Percentiles rank a stretch among this genome's conserved stretches.
Conservation (phyloP, 2,329 filamentous ascomycete species). For the Leptographium flavum region DNA sequence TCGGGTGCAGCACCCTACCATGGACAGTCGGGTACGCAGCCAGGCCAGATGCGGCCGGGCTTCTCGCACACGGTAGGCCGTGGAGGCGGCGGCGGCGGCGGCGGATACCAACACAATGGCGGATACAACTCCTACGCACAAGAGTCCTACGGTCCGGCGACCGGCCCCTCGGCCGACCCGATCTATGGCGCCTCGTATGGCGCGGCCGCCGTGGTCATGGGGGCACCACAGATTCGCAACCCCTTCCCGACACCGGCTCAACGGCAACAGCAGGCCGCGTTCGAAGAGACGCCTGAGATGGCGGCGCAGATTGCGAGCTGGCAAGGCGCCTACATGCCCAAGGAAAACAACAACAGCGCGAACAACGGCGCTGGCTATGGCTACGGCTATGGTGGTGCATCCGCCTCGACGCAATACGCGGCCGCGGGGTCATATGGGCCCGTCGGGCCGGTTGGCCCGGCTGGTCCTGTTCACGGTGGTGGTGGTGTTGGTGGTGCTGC, state of each 20-base stretch:
- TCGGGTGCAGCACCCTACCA: too few species aligned
- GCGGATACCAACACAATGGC: conserved; percentile 1
- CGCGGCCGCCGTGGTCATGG: conserved; percentile 23
- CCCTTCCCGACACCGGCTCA: conserved; percentile 57
- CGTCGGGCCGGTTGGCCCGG: conserved; percentile 11
- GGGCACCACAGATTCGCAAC: conserved; percentile 60
- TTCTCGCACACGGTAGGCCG: conserved; percentile 15
- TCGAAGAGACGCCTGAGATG: conserved; percentile 56
- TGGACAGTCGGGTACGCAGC: too few species aligned
- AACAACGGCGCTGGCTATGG: too few species aligned
- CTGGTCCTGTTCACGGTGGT: too few species aligned
- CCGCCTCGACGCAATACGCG: not conserved
- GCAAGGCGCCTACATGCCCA: conserved; percentile 74
- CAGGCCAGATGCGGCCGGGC: conserved; percentile 14
- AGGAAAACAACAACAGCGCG: conserved; percentile 30
- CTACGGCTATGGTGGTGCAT: not conserved
- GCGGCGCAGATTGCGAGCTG: conserved; percentile 89
- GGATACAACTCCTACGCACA: conserved; percentile 8
- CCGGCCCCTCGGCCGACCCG: conserved; percentile 15
- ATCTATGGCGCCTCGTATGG: not conserved
- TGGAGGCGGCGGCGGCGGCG: conserved; percentile 5
- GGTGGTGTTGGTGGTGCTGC: too few species aligned
- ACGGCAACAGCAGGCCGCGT: conserved; percentile 11
- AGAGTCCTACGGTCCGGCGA: conserved; percentile 10
- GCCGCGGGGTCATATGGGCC: conserved; percentile 8